Percentiles rank a stretch among this genome's conserved stretches.
Evolutionary conservation across 768 basidiomycete genomes (phyloP).

Genomic region (Boletus eberwhitei): DNA sequence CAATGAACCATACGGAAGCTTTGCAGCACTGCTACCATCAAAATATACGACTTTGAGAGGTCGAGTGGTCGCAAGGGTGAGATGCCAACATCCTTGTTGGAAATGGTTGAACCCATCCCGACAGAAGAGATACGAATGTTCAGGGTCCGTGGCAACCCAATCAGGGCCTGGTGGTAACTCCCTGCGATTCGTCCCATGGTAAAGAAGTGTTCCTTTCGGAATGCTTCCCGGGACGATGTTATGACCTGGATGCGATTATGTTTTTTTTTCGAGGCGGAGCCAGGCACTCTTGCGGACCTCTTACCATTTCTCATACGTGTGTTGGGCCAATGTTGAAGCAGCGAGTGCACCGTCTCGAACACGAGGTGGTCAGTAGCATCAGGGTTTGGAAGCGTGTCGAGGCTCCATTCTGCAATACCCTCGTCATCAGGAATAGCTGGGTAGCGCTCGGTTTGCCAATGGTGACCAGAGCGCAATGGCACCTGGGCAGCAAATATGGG

Average conservation of each 20-base stretch:
- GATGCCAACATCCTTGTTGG: constrained; percentile 12
- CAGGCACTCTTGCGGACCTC: constrained; percentile 6
- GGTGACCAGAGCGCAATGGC: neutral
- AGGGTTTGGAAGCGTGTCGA: constrained; percentile 20
- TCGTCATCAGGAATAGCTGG: neutral
- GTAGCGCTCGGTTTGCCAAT: neutral
- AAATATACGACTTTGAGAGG: constrained; percentile 49
- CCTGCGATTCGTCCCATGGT: constrained; percentile 26
- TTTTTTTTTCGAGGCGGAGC: constrained; percentile 13
- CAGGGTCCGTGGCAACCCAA: constrained; percentile 36
- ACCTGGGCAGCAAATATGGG: constrained; percentile 2
- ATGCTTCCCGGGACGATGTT: constrained; percentile 32
- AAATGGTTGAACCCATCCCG: neutral
- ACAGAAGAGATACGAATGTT: constrained; percentile 41
- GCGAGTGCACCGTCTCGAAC: constrained; percentile 25
- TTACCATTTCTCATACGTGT: constrained; percentile 45
- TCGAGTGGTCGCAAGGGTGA: constrained; percentile 19
- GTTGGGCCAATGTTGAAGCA: constrained; percentile 45
- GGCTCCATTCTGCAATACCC: constrained; percentile 16
- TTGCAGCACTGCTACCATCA: constrained; percentile 49
- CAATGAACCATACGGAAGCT: constrained; percentile 39
- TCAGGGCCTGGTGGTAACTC: constrained; percentile 29
- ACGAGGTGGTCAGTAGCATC: constrained; percentile 28
- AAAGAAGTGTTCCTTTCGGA: constrained; percentile 36
- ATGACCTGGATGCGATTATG: constrained; percentile 15